Base-by-base conservation (phyloP, 2,329 filamentous ascomycete species). In the Epichloe baconii region DNA sequence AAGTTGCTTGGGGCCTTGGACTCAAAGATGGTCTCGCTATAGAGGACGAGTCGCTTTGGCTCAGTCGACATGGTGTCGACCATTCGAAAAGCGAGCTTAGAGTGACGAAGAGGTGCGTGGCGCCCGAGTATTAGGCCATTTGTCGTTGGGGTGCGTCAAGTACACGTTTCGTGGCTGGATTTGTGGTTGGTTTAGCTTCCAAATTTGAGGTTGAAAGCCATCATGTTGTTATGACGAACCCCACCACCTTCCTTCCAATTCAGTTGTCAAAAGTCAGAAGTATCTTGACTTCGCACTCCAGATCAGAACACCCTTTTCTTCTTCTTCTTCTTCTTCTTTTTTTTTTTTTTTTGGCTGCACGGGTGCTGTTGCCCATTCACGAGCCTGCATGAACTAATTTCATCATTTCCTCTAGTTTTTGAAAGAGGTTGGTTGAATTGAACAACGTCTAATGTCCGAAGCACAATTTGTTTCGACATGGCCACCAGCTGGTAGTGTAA, bases 11-110 rank as follows among this genome's bases (percentile, higher is more conserved):
- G 73, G 21, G 80, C 73, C 23, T 74, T 73, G 44, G 74, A 68
- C 48, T 77, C 72, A 54, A 84, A 74, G 56, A 71, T 70, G 57
- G 78, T 80, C 62, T 82, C 75, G 66, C 77, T 77, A 56, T 77
- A 66, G 44, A 76, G 70, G 56, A 69, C 57, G 54, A 80, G 70
- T 55, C 67, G 59, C 51, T 53, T 59, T 48, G 55, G 53, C 51
- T 57, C 54, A 21, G 57, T 50, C 66, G 45, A 4, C 45, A 68
- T 67, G 44, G 41, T 37, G 47, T 36, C 47, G 37, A 23, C 17
- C 48, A 14, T 46, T 34, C 44, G 48, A 49, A 36, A 53, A 4
- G 41, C 7, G n/a, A 26, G 19, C 12, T 14, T 8, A 35, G 11
- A n/a, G 40, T 44, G 47, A 23, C 4, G 47, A 23, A 23, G 47